phyloP scores from a whole-genome alignment of 1,139 yeast genomes.

The Saccharomyces hybrid region DNA sequence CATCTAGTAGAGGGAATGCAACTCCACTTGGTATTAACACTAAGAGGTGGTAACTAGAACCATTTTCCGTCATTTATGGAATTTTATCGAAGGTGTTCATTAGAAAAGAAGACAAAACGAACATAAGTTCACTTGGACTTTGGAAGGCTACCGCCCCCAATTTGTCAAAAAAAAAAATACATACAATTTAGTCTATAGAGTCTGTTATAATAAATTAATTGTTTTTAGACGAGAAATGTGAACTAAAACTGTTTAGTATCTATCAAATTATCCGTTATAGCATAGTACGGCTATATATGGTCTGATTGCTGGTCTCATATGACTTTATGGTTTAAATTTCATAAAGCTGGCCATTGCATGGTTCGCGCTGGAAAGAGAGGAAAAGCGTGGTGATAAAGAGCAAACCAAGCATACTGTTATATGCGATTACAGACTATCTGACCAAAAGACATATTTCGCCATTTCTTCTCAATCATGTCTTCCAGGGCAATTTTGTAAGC shows the following conservation, averaged over 20 bases:
- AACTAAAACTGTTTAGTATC: background rate
- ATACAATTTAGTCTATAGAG: background rate
- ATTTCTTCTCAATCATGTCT: no score
- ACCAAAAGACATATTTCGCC: no score
- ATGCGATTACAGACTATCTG: no score
- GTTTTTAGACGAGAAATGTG: background rate
- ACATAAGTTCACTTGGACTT: background rate
- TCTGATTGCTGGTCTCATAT: no score
- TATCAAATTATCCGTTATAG: no score
- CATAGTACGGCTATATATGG: no score
- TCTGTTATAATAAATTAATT: background rate
- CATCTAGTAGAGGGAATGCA: conserved; percentile 69
- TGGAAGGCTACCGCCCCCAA: background rate
- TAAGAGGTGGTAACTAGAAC: conserved; percentile 61
- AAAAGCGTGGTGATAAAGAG: no score
- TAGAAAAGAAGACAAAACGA: background rate
- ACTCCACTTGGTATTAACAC: conserved; percentile 78
- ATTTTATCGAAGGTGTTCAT: background rate
- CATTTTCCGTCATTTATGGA: conserved; percentile 1
- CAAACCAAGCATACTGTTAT: no score
- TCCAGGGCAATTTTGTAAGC: no score
- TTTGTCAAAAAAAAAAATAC: background rate
- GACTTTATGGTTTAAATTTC: no score
- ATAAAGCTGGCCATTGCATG: no score
- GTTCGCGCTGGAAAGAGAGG: no score